Evolutionary conservation across 768 basidiomycete species (phyloP).

Genomic region (Suillus hirtellus): DNA sequence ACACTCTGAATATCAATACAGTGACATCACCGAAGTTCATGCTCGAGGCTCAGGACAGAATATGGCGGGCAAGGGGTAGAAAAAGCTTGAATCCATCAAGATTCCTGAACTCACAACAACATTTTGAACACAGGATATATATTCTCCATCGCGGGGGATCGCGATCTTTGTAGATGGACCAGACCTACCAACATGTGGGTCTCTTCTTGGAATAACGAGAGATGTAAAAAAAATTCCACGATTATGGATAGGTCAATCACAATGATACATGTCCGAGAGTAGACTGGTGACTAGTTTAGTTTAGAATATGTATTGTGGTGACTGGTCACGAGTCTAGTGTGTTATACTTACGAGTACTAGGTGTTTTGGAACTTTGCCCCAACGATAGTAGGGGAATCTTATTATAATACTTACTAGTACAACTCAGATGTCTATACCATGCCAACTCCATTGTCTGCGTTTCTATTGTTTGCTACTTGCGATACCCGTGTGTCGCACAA

Average conservation of each 20-base stretch:
- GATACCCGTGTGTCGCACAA: constrained; percentile 68
- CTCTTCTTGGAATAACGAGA: neutral
- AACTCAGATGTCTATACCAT: constrained; percentile 50
- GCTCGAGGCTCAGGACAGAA: neutral
- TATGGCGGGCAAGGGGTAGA: neutral
- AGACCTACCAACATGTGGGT: neutral
- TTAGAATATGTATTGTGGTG: neutral
- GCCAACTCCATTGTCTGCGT: constrained; percentile 74
- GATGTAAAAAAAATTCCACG: neutral
- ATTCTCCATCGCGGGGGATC: neutral
- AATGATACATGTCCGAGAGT: neutral
- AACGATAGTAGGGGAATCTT: neutral
- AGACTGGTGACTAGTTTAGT: too few relatives aligned
- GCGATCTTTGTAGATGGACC: neutral
- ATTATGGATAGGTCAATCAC: neutral
- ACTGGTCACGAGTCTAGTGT: too few relatives aligned
- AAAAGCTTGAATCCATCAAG: neutral
- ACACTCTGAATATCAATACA: neutral
- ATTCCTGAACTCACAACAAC: neutral
- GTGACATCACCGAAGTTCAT: neutral
- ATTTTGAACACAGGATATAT: neutral
- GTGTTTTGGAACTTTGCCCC: neutral
- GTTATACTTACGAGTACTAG: neutral
- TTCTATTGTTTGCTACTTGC: constrained; percentile 74
- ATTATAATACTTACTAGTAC: neutral